Evolutionary conservation across 129 eudicot genomes (phyloP), one percentile per base, ranked within the genome.

Genomic region (Escallonia herrerae): DNA sequence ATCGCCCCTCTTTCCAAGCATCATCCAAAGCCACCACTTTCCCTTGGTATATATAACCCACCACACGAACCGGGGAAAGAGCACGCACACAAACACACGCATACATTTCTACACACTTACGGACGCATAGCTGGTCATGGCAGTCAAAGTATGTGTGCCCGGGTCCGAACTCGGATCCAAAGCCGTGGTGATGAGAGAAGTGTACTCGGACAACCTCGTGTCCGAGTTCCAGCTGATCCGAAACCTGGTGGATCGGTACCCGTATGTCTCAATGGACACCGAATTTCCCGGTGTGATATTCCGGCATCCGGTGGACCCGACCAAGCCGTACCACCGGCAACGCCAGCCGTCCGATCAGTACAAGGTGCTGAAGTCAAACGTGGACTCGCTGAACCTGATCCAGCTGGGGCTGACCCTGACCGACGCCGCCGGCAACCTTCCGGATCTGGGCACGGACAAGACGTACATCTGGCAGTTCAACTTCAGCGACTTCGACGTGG

Each of bases 251-350:
- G 97, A 90, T 62, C 64, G 72, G 0, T 87, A 67, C 76, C 82
- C 97, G 2, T 84, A 63, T 58, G 72, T 90, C 64, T 80, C 97
- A 12, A 87, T 90, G 97, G 97, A 90, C 64, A 90, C 97, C 0
- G 97, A 90, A 64, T 90, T 90, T 50, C 97, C 97, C 44, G 97
- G 97, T 43, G 93, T 84, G 3, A 67, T 89, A 38, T 76, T 46
- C 85, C 74, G 77, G n/a, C 78, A 62, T 0, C 4, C 56, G 2
- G 44, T 39, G 7, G 4, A 43, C 39, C 44, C 68, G 15, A 12
- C 66, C 41, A 62, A 64, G 33, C 69, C 47, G 15, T 47, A 69
- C 43, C 50, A 69, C 45, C 37, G 65, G 6, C 48, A 48, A 3
- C 81, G 64, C 15, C 66, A 40, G 2, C 78, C 95, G 2, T 43